Base-by-base conservation (phyloP, 78 protist species). In the Dictyostelium firmibasis region DNA sequence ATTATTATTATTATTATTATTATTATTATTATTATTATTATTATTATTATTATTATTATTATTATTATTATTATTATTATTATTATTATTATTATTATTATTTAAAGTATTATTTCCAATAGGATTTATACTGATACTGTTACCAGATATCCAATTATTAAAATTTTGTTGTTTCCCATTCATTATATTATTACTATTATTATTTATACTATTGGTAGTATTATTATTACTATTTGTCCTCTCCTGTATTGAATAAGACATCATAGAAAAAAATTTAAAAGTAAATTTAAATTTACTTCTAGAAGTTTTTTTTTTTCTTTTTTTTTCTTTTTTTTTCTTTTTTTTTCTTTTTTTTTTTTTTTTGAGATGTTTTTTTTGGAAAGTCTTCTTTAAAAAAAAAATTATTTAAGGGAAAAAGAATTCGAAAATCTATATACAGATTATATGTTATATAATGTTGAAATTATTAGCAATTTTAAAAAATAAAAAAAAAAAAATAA, bases 231-330 rank as follows among this genome's bases (percentile, higher is more conserved):
- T 16, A 78, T 78, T 41, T 16, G 36, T 78, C 84, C 84, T 78
- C 38, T 78, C 84, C 3, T 78, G 84, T 78, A 78, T 38, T 20
- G 84, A 78, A 78, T 78, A 78, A 8, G 84, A 78, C 84, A 78
- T 78, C 84, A 78, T 78, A 57, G 20, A 57, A 20, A 57, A 57
- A 50, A 13, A 2, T 16, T 14, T 14, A 53, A 20, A 57, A 57
- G 67, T 57, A 57, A 57, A 57, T 57, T 57, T 14, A 57, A 57
- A 57, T 57, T 57, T 57, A 57, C 67, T 57, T 57, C 20, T 50
- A 50, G 11, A n/a, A n/a, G 1, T 47, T 25, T 69, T 69, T 69
- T 3, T 70, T 70, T 29, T 29, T 14, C 36, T 70, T 38, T 38
- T 38, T 38, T 38, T 38, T 10, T 47, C 5, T 69, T 69, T 69